A percentile compares a stretch with the other conserved stretches of the same genome.
phyloP scores from a whole-genome alignment of 495 filamentous ascomycete genomes.

The Cairneyella variabilis region DNA sequence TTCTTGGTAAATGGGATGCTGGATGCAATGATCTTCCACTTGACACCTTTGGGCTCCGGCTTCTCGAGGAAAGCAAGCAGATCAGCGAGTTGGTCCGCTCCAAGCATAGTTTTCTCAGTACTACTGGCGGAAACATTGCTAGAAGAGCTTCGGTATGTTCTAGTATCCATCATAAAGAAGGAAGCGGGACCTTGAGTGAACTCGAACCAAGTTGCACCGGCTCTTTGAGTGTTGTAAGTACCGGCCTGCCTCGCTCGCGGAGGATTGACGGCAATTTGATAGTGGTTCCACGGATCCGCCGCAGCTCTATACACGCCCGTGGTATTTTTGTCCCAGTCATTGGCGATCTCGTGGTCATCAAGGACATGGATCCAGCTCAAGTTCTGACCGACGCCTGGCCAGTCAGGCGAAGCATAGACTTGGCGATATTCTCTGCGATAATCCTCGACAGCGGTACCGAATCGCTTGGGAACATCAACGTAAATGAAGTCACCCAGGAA shows the following conservation, averaged over 20 bases:
- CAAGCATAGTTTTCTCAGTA: conserved; percentile 79
- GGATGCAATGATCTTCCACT: conserved; percentile 89
- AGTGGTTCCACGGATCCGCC: conserved; percentile 81
- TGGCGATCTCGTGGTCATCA: conserved; percentile 94
- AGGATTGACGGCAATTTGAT: conserved; percentile 82
- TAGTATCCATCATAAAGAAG: conserved; percentile 94
- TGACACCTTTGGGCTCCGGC: conserved; percentile 67
- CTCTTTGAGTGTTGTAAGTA: conserved; percentile 30
- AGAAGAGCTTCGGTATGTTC: conserved; percentile 69
- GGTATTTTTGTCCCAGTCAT: conserved; percentile 78
- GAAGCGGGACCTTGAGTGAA: conserved; percentile 86
- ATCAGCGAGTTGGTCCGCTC: conserved; percentile 69
- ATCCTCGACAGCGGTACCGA: conserved; percentile 64
- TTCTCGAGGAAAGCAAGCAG: conserved; percentile 70
- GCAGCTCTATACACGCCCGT: conserved; percentile 50
- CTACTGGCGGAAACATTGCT: conserved; percentile 46
- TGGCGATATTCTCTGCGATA: conserved; percentile 92
- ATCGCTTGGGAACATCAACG: conserved; percentile 80
- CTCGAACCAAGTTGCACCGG: conserved; percentile 70
- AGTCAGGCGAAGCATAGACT: conserved; percentile 89
- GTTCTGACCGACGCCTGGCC: conserved; percentile 61
- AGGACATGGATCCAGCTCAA: conserved; percentile 95
- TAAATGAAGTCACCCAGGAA: conserved; percentile 99
- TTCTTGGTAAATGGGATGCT: conserved; percentile 96
- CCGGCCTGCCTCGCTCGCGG: conserved; percentile 49